Evolutionary conservation across 2,329 filamentous ascomycete species (phyloP).

Genomic region (Phialophora chinensis): DNA sequence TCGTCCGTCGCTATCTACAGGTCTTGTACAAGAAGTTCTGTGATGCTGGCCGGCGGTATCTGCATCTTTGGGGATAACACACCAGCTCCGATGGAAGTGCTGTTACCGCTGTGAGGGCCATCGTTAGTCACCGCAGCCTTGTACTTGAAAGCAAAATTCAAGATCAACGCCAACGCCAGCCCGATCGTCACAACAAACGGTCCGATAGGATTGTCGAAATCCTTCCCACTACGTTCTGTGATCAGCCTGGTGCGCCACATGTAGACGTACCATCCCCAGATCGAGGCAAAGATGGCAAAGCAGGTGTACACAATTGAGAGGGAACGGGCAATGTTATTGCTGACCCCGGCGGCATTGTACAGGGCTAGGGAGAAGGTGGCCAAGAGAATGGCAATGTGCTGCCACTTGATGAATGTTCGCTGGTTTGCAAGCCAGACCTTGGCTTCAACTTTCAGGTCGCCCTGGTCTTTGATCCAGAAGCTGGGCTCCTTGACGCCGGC

Average conservation of each 20-base stretch:
- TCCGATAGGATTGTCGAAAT: slow-evolving; percentile 88
- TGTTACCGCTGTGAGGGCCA: background rate
- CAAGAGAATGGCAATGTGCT: slow-evolving; percentile 89
- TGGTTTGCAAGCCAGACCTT: slow-evolving; percentile 99
- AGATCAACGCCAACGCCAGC: slow-evolving; percentile 74
- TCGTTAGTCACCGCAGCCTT: slow-evolving; percentile 26
- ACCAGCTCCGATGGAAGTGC: background rate
- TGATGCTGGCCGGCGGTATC: background rate
- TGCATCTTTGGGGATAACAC: slow-evolving; percentile 14
- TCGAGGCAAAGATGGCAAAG: slow-evolving; percentile 81
- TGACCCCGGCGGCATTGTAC: slow-evolving; percentile 81
- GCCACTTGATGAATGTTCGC: slow-evolving; percentile 98
- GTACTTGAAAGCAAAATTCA: slow-evolving; percentile 86
- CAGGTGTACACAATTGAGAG: slow-evolving; percentile 83
- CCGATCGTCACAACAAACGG: slow-evolving; percentile 83
- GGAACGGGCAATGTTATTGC: slow-evolving; percentile 73
- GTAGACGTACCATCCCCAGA: slow-evolving; percentile 88
- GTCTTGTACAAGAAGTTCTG: slow-evolving; percentile 15
- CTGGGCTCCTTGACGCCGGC: slow-evolving; percentile 86
- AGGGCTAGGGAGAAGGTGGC: slow-evolving; percentile 82
- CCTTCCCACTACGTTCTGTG: slow-evolving; percentile 80
- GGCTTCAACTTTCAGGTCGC: slow-evolving; percentile 88
- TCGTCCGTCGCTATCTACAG: background rate
- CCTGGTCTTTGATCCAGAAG: slow-evolving; percentile 91
- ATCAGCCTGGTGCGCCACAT: slow-evolving; percentile 79